Evolutionary conservation across 306 rosid genomes (phyloP).

Genomic region (Corylus avellana): DNA sequence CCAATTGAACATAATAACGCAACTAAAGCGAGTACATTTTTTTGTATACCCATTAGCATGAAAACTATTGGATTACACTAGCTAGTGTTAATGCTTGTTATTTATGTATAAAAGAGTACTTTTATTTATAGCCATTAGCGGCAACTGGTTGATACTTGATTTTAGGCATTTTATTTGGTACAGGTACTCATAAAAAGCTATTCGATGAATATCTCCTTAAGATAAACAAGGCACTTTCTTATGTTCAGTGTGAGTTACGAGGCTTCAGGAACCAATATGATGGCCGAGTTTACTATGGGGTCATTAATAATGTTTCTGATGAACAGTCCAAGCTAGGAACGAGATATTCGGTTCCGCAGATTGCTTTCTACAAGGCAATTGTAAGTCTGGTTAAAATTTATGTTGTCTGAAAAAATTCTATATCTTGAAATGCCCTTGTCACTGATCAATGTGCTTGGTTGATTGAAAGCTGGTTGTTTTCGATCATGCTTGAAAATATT

Average conservation of each 20-base stretch:
- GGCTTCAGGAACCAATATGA: conserved; percentile 78
- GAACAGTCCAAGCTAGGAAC: conserved; percentile 92
- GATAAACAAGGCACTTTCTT: conserved; percentile 83
- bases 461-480: neutral
- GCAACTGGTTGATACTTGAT: conserved; percentile 18
- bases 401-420: neutral
- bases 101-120: neutral
- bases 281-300: conserved; percentile 80
- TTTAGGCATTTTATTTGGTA: conserved; percentile 12
- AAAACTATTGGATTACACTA: neutral
- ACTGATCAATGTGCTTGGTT: neutral
- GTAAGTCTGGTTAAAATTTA: conserved; percentile 51
- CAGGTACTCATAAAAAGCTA: conserved; percentile 52
- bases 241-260: conserved; percentile 79
- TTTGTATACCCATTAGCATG: no score
- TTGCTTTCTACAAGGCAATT: conserved; percentile 90
- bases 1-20: no score
- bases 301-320: conserved; percentile 81
- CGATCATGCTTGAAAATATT: neutral
- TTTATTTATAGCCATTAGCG: neutral
- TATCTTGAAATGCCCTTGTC: neutral
- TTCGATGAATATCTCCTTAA: conserved; percentile 69
- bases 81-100: no score
- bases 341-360: conserved; percentile 72
- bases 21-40: no score